Base-by-base conservation (phyloP, 768 basidiomycete species). In the Suillus ampliporus region DNA sequence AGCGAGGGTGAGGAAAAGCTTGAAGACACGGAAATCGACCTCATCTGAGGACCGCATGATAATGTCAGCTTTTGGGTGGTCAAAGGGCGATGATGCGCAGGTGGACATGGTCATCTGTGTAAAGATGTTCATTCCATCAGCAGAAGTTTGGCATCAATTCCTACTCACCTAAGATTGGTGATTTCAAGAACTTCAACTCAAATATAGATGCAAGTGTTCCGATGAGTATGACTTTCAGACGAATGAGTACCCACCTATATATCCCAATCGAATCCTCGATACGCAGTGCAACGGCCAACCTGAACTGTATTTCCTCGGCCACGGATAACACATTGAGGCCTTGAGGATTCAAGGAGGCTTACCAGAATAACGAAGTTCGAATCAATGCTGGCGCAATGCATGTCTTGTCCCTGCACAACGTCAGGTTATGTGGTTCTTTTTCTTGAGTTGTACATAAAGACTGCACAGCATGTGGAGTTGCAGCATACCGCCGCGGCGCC, bases 1-100 rank as follows among this genome's bases (percentile, higher is more conserved):
- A 1, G 73, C 69, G 14, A 69, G 61, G 17, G 62, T 47, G 17
- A 76, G 68, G 23, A 74, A 64, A 11, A 59, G 43, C 21, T 72
- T 73, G 61, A 72, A 70, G 15, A 74, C 61, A 21, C 48, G 65
- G 52, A 76, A 59, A 37, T 64, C 11, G 11, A 64, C 40, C 28
- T 35, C 21, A 28, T 69, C 72, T 34, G 56, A 61, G 34, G 68
- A 63, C 5, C 46, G 69, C 23, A 68, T 23, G 56, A 67, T 60
- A 50, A 72, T 44, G 43, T 68, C 59, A n/a, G 34, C 43, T 43
- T 67, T 21, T 48, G 63, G 35, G 17, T 64, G 46, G 37, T 60
- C 38, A 15, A 61, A 61, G 14, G 57, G 60, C 10, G 54, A 43
- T 10, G 63, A 19, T 3, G 72, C 72, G 38, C 61, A 61, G 9